Evolutionary conservation across 345 rosid species (phyloP), one percentile per base, ranked within the genome.

Genomic region (Anacardium occidentale): DNA sequence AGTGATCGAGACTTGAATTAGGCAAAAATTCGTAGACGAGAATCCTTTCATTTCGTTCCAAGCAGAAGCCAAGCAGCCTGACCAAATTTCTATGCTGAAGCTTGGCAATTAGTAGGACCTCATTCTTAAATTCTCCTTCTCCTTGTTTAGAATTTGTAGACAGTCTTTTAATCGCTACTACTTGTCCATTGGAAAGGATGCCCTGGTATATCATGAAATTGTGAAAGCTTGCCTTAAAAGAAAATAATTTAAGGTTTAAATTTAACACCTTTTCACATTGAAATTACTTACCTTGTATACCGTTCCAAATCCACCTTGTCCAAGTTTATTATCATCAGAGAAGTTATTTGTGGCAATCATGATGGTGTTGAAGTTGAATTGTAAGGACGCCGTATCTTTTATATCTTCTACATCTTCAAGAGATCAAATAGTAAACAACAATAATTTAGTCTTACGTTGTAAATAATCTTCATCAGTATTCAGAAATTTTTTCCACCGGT

Each of bases 71-170:
- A 0, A 88, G 75, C 42, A 88, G 86, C 76, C 81, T 83, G 44
- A 88, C 88, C 13, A 88, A 79, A 69, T 85, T 86, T 67, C 81
- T 77, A 62, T 86, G 90, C 62, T 88, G 93, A 81, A 88, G 89
- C 65, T 79, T 86, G 54, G 88, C 81, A 57, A 88, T 64, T 56
- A 88, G 66, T 37, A 68, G 50, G 13, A 83, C 87, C 61, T 86
- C 92, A 59, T 82, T 88, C 71, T 79, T 80, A 56, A 88, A 88
- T 74, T 88, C 90, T 14, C 54, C 10, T 1, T 76, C 81, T 55
- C 89, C 93, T 83, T 87, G 89, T 17, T 34, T 34, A 34, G 40
- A 34, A 34, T 34, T 2, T 5, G 5, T 2, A 34, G 40, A 34
- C 40, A 34, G 5, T 34, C 40, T 34, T 6, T 34, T 34, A 5